phyloP scores from a whole-genome alignment of 306 rosid genomes.

The Acacia confusa region DNA sequence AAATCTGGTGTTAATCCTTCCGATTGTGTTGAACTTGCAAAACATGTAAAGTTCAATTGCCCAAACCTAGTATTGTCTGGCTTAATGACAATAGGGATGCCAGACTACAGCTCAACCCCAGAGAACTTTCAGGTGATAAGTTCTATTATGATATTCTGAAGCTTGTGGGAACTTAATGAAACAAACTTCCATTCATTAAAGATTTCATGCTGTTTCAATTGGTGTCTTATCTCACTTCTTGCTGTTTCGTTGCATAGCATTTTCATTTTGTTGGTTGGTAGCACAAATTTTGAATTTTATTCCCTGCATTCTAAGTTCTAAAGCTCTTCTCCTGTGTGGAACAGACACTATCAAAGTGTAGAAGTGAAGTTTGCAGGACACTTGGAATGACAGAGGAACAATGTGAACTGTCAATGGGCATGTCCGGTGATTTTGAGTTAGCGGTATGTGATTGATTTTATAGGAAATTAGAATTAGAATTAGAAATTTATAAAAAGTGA shows the following conservation, averaged over 20 bases:
- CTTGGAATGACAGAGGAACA: constrained; percentile 75
- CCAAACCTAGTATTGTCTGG: constrained; percentile 87
- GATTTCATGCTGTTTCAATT: constrained; percentile 8
- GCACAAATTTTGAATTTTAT: constrained; percentile 16
- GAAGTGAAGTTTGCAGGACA: constrained; percentile 79
- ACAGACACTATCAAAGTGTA: constrained; percentile 74
- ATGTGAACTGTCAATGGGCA: constrained; percentile 96
- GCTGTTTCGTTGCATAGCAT: background rate
- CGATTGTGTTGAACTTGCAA: constrained; percentile 81
- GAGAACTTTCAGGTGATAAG: constrained; percentile 81
- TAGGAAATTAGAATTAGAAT: background rate
- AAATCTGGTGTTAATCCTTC: constrained; percentile 93
- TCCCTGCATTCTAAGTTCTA: constrained; percentile 10
- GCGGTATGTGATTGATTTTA: constrained; percentile 59
- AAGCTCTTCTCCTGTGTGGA: constrained; percentile 33
- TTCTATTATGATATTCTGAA: constrained; percentile 20
- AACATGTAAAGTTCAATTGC: constrained; percentile 75
- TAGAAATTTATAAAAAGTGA: background rate
- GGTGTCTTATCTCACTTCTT: background rate
- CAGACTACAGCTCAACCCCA: constrained; percentile 84
- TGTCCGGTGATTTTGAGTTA: constrained; percentile 88
- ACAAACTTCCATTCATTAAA: background rate
- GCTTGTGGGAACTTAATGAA: constrained; percentile 13
- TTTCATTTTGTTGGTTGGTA: constrained; percentile 16
- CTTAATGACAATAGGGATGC: constrained; percentile 95